Evolutionary conservation across 306 rosid genomes (phyloP).

Genomic region (Delonix regia): DNA sequence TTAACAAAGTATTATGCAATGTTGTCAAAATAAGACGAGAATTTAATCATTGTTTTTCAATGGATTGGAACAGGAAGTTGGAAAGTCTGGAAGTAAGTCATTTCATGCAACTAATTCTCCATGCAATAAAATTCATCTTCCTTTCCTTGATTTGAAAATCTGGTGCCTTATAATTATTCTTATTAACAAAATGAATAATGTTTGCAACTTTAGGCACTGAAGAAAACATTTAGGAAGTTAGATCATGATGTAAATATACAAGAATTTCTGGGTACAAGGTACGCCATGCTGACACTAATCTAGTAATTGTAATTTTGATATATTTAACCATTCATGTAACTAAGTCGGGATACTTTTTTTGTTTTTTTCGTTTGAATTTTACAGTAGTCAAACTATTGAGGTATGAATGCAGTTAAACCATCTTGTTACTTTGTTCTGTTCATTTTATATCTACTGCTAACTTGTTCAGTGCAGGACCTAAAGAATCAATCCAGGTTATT

Average conservation of each 20-base stretch:
- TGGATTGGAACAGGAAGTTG: conserved; percentile 70
- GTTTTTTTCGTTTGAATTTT: conserved; percentile 24
- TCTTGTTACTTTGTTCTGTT: neutral
- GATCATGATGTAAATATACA: conserved; percentile 78
- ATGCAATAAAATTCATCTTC: neutral
- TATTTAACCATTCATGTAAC: neutral
- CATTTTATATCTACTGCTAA: conserved; percentile 1
- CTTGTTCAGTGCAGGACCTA: conserved; percentile 56
- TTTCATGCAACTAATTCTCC: conserved; percentile 26
- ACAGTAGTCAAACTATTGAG: conserved; percentile 83
- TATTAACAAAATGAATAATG: conserved; percentile 33
- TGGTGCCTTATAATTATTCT: conserved; percentile 13
- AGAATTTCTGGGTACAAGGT: conserved; percentile 76
- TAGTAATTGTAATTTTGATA: neutral
- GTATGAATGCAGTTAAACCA: conserved; percentile 38
- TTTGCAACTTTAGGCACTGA: conserved; percentile 63
- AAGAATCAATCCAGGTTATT: conserved; percentile 54
- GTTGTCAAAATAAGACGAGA: neutral
- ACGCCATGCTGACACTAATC: conserved; percentile 15
- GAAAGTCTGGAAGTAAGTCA: conserved; percentile 84
- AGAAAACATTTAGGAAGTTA: conserved; percentile 69
- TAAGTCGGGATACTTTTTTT: neutral
- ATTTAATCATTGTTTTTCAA: conserved; percentile 26
- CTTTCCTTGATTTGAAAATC: neutral
- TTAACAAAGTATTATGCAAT: conserved; percentile 1